These are phyloP conservation scores for Dipodascus geniculatus DNA, from an alignment of 805 yeast genomes.

Conservation along the genomic window DNA sequence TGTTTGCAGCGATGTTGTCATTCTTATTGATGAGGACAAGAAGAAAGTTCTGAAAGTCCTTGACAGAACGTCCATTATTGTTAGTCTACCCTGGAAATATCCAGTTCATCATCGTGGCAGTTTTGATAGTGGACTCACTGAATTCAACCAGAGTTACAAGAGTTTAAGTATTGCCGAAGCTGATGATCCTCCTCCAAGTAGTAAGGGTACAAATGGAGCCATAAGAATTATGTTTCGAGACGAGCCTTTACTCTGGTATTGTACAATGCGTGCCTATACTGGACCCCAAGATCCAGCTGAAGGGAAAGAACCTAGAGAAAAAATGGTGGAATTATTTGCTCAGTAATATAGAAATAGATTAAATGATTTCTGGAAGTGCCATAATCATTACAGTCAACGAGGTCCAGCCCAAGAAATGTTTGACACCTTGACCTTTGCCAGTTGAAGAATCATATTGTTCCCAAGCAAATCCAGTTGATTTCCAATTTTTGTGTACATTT, in stretches of 20 bases:
- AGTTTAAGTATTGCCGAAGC: neutral
- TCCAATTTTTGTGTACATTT: slow-evolving; percentile 62
- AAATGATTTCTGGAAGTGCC: slow-evolving; percentile 54
- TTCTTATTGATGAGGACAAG: slow-evolving; percentile 5
- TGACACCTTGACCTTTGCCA: slow-evolving; percentile 72
- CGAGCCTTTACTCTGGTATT: neutral
- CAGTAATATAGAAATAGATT: too few relatives aligned
- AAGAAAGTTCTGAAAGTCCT: neutral
- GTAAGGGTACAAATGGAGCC: neutral
- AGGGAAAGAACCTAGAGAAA: neutral
- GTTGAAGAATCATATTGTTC: slow-evolving; percentile 76
- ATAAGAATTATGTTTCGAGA: neutral
- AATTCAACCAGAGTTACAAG: neutral
- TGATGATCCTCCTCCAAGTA: neutral
- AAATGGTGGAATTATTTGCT: neutral
- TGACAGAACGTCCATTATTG: neutral
- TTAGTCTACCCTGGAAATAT: neutral
- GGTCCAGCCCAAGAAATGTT: slow-evolving; percentile 93
- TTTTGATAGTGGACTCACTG: neutral
- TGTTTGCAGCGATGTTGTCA: slow-evolving; percentile 7
- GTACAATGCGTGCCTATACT: neutral
- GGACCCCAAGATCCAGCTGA: neutral
- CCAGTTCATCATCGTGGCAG: neutral
- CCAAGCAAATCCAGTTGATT: slow-evolving; percentile 70
- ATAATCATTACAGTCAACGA: slow-evolving; percentile 68